Evolutionary conservation across 345 rosid species (phyloP), one percentile per base, ranked within the genome.

Genomic region (Salix dunnii): DNA sequence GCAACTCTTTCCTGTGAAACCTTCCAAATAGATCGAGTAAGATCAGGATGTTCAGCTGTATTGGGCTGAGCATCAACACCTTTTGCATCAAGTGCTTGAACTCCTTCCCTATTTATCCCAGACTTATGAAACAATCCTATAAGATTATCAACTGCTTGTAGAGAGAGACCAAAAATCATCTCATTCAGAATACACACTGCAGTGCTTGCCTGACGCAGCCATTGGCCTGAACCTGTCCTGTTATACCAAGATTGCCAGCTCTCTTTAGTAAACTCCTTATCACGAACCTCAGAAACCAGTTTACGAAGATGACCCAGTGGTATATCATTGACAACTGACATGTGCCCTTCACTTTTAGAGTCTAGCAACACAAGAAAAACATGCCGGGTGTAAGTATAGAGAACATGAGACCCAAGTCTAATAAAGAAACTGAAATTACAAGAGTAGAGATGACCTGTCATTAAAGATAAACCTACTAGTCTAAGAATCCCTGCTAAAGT

Each of bases 111-210:
- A 36, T 78, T 78, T 42, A 35, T 71, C 69, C 77, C 78, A 49
- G 92, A 83, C 76, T 89, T 91, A 31, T 73, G 80, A 87, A 93
- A 93, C 84, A 84, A 78, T 81, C 77, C 83, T 70, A 81, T 74
- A 78, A 93, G 81, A 74, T 65, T 79, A 79, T 89, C 80, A 18
- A 82, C 82, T 27, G 94, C 89, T 77, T 85, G 86, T 73, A 88
- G 88, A 4, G 99, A 91, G 82, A 91, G 73, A 73, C 99, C 99
- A 82, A 85, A 93, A 46, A 93, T 84, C 88, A 95, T 87, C 86
- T 95, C 99, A 85, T 95, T 95, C 73, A 93, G 81, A 80, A 95
- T 87, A 83, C 97, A 93, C 13, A 84, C 86, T 25, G 98, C 93
- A 36, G 94, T 92, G 76, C 91, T 83, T 31, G 98, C 97, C 80